A percentile compares a stretch with the other conserved stretches of the same genome.
These are phyloP conservation scores for Paramecium tetraurelia DNA, from an alignment of 73 alveolate species.

Conservation along the genomic window DNA sequence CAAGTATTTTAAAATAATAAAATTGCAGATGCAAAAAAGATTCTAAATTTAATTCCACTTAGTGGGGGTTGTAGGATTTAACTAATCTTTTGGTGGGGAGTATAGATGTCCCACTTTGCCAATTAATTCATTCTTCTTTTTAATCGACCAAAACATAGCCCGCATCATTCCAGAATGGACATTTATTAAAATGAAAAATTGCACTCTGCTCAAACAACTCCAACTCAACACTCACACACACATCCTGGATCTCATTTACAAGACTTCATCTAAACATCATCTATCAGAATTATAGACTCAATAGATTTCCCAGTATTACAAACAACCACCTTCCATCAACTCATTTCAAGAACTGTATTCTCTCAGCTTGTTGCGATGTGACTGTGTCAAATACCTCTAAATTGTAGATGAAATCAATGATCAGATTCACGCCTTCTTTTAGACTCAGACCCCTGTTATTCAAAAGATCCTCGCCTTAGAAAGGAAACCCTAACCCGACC, in stretches of 20 bases:
- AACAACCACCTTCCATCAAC: neutral
- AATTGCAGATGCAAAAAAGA: neutral
- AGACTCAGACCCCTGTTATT: neutral
- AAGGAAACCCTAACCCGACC: neutral
- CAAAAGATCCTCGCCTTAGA: neutral
- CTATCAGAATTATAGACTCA: neutral
- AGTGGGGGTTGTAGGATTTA: neutral
- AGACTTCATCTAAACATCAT: neutral
- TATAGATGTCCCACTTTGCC: neutral
- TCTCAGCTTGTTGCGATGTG: neutral
- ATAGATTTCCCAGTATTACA: neutral
- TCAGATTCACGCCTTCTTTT: neutral
- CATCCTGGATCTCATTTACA: neutral
- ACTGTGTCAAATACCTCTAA: neutral
- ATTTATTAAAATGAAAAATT: conserved; percentile 3
- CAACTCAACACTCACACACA: neutral
- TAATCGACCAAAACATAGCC: neutral
- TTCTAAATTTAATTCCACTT: neutral
- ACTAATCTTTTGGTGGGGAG: neutral
- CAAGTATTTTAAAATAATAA: neutral
- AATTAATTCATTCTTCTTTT: conserved; percentile 16
- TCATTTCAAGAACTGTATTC: neutral
- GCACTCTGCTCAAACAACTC: neutral
- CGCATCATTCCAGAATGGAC: neutral
- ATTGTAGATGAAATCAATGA: conserved; percentile 8